phyloP scores from a whole-genome alignment of 2,329 filamentous ascomycete genomes.

The Aspergillus spinulosporus region DNA sequence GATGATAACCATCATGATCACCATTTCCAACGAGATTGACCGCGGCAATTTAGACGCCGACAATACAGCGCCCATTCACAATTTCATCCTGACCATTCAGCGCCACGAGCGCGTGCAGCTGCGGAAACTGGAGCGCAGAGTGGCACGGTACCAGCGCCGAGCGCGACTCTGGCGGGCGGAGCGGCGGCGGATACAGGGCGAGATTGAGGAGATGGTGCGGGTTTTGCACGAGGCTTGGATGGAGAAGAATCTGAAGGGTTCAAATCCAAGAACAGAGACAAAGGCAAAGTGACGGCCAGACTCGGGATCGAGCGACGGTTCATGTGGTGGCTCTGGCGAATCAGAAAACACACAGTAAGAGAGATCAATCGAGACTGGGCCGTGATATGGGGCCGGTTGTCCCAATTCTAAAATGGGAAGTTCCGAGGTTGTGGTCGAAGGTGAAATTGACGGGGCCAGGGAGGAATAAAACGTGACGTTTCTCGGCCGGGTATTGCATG shows the following conservation, averaged over 20 bases:
- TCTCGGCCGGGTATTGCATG: neutral
- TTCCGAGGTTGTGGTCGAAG: neutral
- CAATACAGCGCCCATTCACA: slow-evolving; percentile 30
- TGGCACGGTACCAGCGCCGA: slow-evolving; percentile 20
- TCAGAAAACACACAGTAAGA: neutral
- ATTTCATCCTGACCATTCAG: slow-evolving; percentile 29
- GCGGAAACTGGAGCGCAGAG: slow-evolving; percentile 22
- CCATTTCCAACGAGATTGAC: slow-evolving; percentile 29
- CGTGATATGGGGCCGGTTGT: slow-evolving; percentile 1
- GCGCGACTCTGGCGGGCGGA: slow-evolving; percentile 22
- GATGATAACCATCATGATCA: slow-evolving; percentile 32
- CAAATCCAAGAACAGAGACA: neutral
- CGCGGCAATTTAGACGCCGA: slow-evolving; percentile 24
- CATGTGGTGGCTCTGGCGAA: neutral
- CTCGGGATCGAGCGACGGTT: slow-evolving; percentile 6
- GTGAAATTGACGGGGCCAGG: neutral
- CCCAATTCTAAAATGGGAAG: neutral
- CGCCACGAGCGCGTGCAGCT: slow-evolving; percentile 21
- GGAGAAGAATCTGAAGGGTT: slow-evolving; percentile 13
- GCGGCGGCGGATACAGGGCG: slow-evolving; percentile 22
- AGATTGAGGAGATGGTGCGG: slow-evolving; percentile 24
- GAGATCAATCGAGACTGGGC: neutral
- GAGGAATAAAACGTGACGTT: neutral
- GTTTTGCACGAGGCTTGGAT: slow-evolving; percentile 7
- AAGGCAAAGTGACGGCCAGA: slow-evolving; percentile 14